Evolutionary conservation across 1,284 basidiomycete species (phyloP).

Genomic region (Chondrostereum purpureum): DNA sequence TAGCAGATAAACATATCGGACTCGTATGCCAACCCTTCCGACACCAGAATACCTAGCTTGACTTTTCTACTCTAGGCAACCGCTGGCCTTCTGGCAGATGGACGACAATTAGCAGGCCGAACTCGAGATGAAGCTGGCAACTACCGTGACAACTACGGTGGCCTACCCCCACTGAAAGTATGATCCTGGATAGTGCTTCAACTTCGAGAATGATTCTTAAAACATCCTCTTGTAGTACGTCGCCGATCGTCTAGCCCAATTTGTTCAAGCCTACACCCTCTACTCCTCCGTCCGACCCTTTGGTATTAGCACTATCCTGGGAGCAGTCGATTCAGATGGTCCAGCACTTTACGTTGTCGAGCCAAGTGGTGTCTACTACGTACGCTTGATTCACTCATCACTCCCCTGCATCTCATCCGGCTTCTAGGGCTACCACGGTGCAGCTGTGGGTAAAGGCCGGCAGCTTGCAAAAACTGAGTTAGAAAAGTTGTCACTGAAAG

Average conservation of each 20-base stretch:
- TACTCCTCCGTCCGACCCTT: conserved; percentile 98
- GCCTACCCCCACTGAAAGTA: conserved; percentile 80
- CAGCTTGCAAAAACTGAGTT: conserved; percentile 98
- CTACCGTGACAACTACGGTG: conserved; percentile 72
- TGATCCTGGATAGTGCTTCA: conserved; percentile 17
- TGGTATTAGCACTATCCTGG: conserved; percentile 90
- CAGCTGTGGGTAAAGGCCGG: conserved; percentile 93
- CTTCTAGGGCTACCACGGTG: conserved; percentile 81
- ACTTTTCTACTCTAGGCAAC: conserved; percentile 55
- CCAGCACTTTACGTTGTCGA: conserved; percentile 90
- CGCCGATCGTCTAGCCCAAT: conserved; percentile 80
- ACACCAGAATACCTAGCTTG: not conserved
- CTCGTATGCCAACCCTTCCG: conserved; percentile 46
- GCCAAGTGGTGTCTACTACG: conserved; percentile 91
- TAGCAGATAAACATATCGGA: conserved; percentile 90
- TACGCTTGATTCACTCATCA: conserved; percentile 31
- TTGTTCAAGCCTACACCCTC: conserved; percentile 94
- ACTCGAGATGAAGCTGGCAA: conserved; percentile 82
- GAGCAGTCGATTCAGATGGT: conserved; percentile 83
- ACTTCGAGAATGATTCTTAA: not conserved
- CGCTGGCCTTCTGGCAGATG: conserved; percentile 92
- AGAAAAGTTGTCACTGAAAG: conserved; percentile 87
- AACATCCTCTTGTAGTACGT: conserved; percentile 46
- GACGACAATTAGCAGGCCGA: conserved; percentile 81
- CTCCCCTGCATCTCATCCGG: conserved; percentile 4